Conservation (phyloP, 768 basidiomycete genomes). For the Leccinum barrowsii region DNA sequence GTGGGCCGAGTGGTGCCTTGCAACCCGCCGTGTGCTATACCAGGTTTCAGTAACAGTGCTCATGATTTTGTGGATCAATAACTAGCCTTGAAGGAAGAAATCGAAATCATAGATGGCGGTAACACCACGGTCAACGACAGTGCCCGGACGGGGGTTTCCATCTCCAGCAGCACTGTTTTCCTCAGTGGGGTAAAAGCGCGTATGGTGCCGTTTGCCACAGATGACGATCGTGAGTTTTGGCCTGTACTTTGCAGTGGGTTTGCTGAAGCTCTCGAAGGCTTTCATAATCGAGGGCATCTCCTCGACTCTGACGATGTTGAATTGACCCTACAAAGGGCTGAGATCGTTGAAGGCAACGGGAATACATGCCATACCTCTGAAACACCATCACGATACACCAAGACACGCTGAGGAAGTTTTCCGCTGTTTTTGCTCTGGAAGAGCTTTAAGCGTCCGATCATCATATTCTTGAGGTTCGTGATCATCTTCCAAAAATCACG, state of each 20-base stretch:
- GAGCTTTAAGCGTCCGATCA: conserved; percentile 42
- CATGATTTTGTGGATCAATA: background rate
- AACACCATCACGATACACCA: conserved; percentile 74
- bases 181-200: conserved; percentile 53
- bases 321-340: conserved; percentile 42
- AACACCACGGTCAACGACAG: conserved; percentile 52
- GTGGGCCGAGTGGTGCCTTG: conserved; percentile 50
- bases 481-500: conserved; percentile 38
- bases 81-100: conserved; percentile 51
- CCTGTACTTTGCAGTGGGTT: conserved; percentile 35
- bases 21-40: conserved; percentile 41
- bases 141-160: conserved; percentile 51
- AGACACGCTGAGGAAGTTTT: conserved; percentile 40
- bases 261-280: conserved; percentile 40
- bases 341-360: conserved; percentile 1
- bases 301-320: conserved; percentile 39
- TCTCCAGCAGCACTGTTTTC: conserved; percentile 37
- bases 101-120: conserved; percentile 54
- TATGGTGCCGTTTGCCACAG: conserved; percentile 58
- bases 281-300: conserved; percentile 42
- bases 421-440: conserved; percentile 35
- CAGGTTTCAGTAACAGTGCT: background rate
- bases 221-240: conserved; percentile 51
- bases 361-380: conserved; percentile 52
- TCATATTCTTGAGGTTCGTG: conserved; percentile 45